Conservation (phyloP, 106 monocot species). For the Dioscorea dumetorum region DNA sequence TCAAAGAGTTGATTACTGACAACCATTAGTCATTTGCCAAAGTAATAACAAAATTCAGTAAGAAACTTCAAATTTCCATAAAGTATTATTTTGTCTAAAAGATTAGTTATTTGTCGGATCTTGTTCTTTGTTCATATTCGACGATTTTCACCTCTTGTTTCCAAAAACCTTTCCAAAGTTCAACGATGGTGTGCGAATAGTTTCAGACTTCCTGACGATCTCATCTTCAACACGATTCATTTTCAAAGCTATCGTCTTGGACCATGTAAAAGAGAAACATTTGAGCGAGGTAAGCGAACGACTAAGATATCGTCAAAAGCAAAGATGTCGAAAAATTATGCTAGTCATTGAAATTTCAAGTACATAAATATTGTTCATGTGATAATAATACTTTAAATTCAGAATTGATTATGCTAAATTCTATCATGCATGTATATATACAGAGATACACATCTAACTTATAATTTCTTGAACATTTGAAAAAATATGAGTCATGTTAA, state of each 20-base stretch:
- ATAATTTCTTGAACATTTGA: too few species aligned
- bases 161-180: background rate
- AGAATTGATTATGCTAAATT: too few species aligned
- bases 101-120: background rate
- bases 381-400: background rate
- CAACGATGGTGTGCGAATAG: slow-evolving; percentile 16
- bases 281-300: background rate
- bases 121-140: background rate
- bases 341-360: too few species aligned
- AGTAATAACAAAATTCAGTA: background rate
- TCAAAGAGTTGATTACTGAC: slow-evolving; percentile 5
- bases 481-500: too few species aligned
- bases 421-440: too few species aligned
- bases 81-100: background rate
- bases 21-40: too few species aligned
- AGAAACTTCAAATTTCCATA: background rate
- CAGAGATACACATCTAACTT: too few species aligned
- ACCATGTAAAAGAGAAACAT: background rate
- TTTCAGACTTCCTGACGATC: background rate
- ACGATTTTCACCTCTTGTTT: background rate
- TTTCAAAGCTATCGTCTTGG: background rate
- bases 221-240: background rate
- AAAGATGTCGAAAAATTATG: background rate
- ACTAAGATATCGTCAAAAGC: background rate
- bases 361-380: too few species aligned